A percentile compares a stretch with the other conserved stretches of the same genome.
phyloP scores from a whole-genome alignment of 371 early-diverging fungal species.

The Cladochytrium tenue region DNA sequence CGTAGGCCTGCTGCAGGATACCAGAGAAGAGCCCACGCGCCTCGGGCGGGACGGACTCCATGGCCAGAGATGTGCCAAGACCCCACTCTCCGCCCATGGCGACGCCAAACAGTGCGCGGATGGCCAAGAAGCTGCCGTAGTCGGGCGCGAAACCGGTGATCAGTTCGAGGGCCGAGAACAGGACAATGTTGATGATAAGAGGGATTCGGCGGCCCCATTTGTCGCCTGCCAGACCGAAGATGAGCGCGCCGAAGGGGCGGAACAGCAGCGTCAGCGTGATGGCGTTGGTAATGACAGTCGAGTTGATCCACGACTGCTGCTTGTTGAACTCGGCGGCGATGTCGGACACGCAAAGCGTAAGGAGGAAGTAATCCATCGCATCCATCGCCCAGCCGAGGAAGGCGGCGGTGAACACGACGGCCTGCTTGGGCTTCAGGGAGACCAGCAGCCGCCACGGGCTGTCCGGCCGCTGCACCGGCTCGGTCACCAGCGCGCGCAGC shows the following conservation, averaged over 20 bases:
- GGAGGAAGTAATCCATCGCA: slow-evolving; percentile 70
- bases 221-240: slow-evolving; percentile 72
- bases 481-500: not conserved
- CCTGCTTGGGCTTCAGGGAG: slow-evolving; percentile 33
- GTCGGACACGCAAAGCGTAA: slow-evolving; percentile 51
- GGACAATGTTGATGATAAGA: slow-evolving; percentile 64
- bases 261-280: slow-evolving; percentile 61
- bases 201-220: slow-evolving; percentile 70
- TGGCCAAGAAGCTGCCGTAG: slow-evolving; percentile 44
- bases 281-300: slow-evolving; percentile 18
- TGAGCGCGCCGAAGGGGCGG: slow-evolving; percentile 69
- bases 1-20: slow-evolving; percentile 73
- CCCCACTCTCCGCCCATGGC: slow-evolving; percentile 76
- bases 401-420: slow-evolving; percentile 52
- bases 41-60: slow-evolving; percentile 69
- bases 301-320: not conserved
- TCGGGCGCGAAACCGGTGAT: slow-evolving; percentile 68
- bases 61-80: slow-evolving; percentile 69
- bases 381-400: slow-evolving; percentile 76
- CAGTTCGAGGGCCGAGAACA: slow-evolving; percentile 64
- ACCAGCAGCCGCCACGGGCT: slow-evolving; percentile 39
- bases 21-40: slow-evolving; percentile 65
- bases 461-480: slow-evolving; percentile 22
- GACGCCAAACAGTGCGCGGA: slow-evolving; percentile 70
- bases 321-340: slow-evolving; percentile 40